Percentiles rank a stretch among this genome's conserved stretches.
Evolutionary conservation across 2,329 filamentous ascomycete species (phyloP).

Genomic region (Fusarium denticulatum): DNA sequence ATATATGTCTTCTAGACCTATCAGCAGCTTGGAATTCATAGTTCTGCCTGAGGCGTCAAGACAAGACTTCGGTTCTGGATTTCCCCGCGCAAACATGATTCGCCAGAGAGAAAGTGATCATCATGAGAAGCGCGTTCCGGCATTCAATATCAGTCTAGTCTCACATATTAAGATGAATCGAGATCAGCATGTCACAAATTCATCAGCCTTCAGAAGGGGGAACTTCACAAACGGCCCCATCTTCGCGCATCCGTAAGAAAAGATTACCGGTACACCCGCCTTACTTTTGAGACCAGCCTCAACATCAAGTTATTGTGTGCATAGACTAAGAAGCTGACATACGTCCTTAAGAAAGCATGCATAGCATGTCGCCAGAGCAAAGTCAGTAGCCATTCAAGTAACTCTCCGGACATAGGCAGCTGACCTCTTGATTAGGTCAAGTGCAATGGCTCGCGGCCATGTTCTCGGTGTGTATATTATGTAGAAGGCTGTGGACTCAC

Average conservation of each 20-base stretch:
- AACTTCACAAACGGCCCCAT: not conserved
- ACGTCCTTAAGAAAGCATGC: not conserved
- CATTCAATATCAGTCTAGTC: not conserved
- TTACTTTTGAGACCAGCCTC: not conserved
- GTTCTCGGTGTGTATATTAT: not conserved
- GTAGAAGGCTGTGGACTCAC: accelerated
- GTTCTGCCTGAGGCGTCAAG: not conserved
- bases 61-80: not conserved
- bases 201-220: not conserved
- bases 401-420: accelerated
- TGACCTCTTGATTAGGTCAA: not conserved
- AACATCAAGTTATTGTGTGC: too few species aligned
- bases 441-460: constrained; percentile 11
- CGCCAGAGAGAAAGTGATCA: not conserved
- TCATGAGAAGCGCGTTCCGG: not conserved
- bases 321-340: not conserved
- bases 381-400: not conserved
- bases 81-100: not conserved
- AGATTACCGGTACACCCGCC: constrained; percentile 8
- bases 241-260: constrained; percentile 3
- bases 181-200: not conserved
- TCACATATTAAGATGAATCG: not conserved
- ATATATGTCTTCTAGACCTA: not conserved
- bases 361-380: constrained; percentile 16
- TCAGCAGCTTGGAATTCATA: accelerated